Percentiles rank a stretch among this genome's conserved stretches.
phyloP scores from a whole-genome alignment of 306 rosid genomes.

The Leucaena leucocephala region DNA sequence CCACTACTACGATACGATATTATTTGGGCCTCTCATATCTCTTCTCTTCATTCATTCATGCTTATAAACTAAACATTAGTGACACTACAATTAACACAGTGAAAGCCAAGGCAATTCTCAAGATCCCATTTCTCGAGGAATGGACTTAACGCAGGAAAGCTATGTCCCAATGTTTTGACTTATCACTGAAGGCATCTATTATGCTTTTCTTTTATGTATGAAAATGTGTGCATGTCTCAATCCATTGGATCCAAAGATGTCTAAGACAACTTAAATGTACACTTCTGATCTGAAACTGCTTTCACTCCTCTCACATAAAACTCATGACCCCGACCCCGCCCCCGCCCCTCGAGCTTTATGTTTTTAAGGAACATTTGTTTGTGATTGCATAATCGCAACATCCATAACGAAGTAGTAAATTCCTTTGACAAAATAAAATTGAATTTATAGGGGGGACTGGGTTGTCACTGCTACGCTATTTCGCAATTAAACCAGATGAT shows the following conservation, averaged over 20 bases:
- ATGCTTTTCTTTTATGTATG: constrained; percentile 32
- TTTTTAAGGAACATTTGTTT: constrained; percentile 37
- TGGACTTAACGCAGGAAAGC: constrained; percentile 39
- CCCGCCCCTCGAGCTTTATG: not conserved
- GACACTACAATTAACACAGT: not conserved
- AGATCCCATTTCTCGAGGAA: constrained; percentile 47
- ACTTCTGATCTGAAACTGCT: not conserved
- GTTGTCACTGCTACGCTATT: constrained; percentile 29
- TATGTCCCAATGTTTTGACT: constrained; percentile 63
- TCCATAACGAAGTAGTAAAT: not conserved
- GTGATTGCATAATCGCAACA: constrained; percentile 20
- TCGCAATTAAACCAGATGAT: constrained; percentile 16
- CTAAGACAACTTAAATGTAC: constrained; percentile 8
- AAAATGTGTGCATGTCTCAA: constrained; percentile 39
- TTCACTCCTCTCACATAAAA: constrained; percentile 2
- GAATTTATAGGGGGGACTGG: not conserved
- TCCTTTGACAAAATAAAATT: constrained; percentile 3
- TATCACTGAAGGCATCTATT: constrained; percentile 51
- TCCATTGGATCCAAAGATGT: constrained; percentile 34
- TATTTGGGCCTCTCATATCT: constrained; percentile 28
- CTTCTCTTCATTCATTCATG: not conserved
- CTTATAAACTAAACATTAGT: not conserved
- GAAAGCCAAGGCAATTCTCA: not conserved
- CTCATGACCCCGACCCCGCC: not conserved
- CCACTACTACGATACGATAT: constrained; percentile 11